Conservation (phyloP, 331 rosid species). For the Phaseolus coccineus region DNA sequence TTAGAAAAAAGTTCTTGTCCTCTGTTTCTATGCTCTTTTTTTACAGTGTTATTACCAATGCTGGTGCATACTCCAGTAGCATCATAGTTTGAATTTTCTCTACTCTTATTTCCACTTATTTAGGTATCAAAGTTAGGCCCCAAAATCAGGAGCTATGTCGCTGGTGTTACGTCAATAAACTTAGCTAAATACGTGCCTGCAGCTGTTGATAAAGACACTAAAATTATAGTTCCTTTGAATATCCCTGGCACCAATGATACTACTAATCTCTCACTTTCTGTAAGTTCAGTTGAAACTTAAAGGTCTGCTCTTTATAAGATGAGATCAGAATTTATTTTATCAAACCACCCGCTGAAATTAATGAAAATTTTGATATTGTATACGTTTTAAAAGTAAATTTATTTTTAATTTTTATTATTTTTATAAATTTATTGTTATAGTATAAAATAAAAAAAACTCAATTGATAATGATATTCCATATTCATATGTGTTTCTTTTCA, state of each 20-base stretch:
- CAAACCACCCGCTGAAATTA: too few species aligned
- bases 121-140: conserved; percentile 71
- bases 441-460: too few species aligned
- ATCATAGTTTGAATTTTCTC: background rate
- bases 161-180: conserved; percentile 67
- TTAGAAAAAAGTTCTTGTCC: background rate
- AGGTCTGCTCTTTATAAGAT: too few species aligned
- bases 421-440: too few species aligned
- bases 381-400: too few species aligned
- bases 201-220: conserved; percentile 66
- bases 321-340: too few species aligned
- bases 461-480: too few species aligned
- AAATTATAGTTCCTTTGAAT: conserved; percentile 49
- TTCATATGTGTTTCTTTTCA: conserved; percentile 40
- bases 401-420: too few species aligned
- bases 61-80: too few species aligned
- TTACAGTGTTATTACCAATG: background rate
- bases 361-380: too few species aligned
- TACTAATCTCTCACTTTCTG: conserved; percentile 58
- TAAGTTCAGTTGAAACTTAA: conserved; percentile 37
- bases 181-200: conserved; percentile 61
- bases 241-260: conserved; percentile 56
- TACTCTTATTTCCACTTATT: background rate
- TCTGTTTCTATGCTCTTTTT: background rate
- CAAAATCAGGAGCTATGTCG: conserved; percentile 57